These are phyloP conservation scores for Teratosphaeria zuluensis DNA, from an alignment of 2,329 filamentous ascomycete genomes.

Conservation along the genomic window DNA sequence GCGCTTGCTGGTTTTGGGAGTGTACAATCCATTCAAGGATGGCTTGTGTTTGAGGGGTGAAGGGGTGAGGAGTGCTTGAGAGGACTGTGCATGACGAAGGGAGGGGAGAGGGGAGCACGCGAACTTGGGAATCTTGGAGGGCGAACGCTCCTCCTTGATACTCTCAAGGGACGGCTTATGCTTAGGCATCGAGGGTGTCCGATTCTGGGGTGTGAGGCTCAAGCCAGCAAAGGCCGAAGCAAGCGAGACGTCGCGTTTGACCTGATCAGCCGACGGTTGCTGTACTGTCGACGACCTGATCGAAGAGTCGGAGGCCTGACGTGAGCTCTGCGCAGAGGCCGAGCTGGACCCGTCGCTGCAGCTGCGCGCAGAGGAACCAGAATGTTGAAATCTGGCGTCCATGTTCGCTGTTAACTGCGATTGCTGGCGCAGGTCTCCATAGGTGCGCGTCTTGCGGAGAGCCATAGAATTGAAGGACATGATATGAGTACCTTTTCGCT, in stretches of 20 bases:
- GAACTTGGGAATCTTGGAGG: conserved; percentile 27
- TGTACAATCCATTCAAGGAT: conserved; percentile 17
- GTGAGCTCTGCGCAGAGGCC: conserved; percentile 1
- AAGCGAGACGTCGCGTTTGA: conserved; percentile 22
- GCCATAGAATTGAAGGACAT: conserved; percentile 30
- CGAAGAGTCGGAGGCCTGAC: conserved; percentile 6
- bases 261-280: conserved; percentile 11
- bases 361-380: conserved; percentile 10
- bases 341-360: conserved; percentile 8
- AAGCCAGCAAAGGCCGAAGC: conserved; percentile 19
- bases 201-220: conserved; percentile 15
- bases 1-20: conserved; percentile 14
- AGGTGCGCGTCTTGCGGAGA: conserved; percentile 25
- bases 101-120: conserved; percentile 15
- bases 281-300: conserved; percentile 6
- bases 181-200: conserved; percentile 9
- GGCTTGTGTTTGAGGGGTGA: conserved; percentile 21
- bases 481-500: conserved; percentile 38
- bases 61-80: conserved; percentile 19
- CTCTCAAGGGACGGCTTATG: conserved; percentile 22
- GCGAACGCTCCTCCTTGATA: conserved; percentile 22
- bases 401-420: background rate
- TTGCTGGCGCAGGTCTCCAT: conserved; percentile 16
- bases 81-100: conserved; percentile 22
- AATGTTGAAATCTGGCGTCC: conserved; percentile 22